These are phyloP conservation scores for Cercospora brassicicola DNA, from an alignment of 2,329 filamentous ascomycete genomes.

Conservation along the genomic window DNA sequence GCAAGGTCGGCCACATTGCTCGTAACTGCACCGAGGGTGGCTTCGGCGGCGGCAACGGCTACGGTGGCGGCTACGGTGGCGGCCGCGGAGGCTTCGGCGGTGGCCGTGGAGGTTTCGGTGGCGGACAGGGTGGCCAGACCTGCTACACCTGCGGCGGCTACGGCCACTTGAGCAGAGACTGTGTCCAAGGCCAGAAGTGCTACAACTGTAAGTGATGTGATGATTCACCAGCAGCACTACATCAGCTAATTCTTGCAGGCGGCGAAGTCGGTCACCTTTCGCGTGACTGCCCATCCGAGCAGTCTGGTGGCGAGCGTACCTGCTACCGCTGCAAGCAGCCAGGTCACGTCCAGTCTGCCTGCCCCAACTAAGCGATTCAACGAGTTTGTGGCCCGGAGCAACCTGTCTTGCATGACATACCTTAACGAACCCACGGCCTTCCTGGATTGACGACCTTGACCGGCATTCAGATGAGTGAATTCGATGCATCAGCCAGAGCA, in stretches of 20 bases:
- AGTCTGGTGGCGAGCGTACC: constrained; percentile 74
- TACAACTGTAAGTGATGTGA: constrained; percentile 78
- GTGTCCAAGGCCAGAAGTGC: constrained; percentile 98
- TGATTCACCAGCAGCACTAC: constrained; percentile 6
- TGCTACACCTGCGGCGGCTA: constrained; percentile 98
- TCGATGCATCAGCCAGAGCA: constrained; percentile 10
- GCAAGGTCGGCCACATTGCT: constrained; percentile 93
- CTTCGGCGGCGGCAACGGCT: constrained; percentile 50
- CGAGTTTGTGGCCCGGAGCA: constrained; percentile 27
- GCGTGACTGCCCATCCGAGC: constrained; percentile 90
- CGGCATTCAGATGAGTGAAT: constrained; percentile 9
- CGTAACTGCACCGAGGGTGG: constrained; percentile 77
- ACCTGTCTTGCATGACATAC: constrained; percentile 25
- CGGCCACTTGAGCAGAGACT: constrained; percentile 86
- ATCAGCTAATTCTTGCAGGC: constrained; percentile 47
- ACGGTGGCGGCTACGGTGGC: constrained; percentile 45
- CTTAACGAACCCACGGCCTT: constrained; percentile 30
- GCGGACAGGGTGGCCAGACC: constrained; percentile 62
- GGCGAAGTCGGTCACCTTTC: constrained; percentile 91
- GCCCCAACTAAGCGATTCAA: constrained; percentile 68
- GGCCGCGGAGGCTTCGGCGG: constrained; percentile 42
- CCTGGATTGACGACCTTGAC: constrained; percentile 37
- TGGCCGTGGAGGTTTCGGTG: constrained; percentile 52
- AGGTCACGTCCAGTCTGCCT: constrained; percentile 90
- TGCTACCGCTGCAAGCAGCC: constrained; percentile 92